Evolutionary conservation across 2,329 filamentous ascomycete species (phyloP).

Genomic region (Pleurostoma richardsiae): DNA sequence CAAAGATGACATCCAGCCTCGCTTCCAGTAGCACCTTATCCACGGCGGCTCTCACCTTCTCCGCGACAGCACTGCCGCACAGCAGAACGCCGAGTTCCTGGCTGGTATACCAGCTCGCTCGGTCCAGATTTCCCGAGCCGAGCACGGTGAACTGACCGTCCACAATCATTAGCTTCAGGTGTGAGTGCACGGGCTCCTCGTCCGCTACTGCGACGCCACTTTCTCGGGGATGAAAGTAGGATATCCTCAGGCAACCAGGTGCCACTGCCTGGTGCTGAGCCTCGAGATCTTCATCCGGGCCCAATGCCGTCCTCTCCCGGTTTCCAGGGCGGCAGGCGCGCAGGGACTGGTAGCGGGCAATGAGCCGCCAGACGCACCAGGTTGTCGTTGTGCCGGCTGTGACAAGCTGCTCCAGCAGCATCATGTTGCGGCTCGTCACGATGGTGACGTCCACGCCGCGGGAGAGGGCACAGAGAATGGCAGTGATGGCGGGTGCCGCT

Average conservation of each 20-base stretch:
- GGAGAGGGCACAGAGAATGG: slow-evolving; percentile 53
- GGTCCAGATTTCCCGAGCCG: slow-evolving; percentile 79
- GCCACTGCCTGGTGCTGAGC: slow-evolving; percentile 23
- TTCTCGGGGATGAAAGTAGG: slow-evolving; percentile 45
- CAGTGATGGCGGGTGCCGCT: slow-evolving; percentile 55
- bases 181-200: slow-evolving; percentile 65
- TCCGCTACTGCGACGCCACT: slow-evolving; percentile 14
- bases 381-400: slow-evolving; percentile 72
- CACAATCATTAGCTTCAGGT: slow-evolving; percentile 73
- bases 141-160: slow-evolving; percentile 64
- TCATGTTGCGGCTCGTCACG: slow-evolving; percentile 64
- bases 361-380: slow-evolving; percentile 55
- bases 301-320: slow-evolving; percentile 6
- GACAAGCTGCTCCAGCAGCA: slow-evolving; percentile 75
- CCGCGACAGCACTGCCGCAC: slow-evolving; percentile 27
- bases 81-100: slow-evolving; percentile 72
- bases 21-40: slow-evolving; percentile 6
- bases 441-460: slow-evolving; percentile 66
- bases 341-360: slow-evolving; percentile 42
- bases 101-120: slow-evolving; percentile 82
- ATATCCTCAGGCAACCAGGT: slow-evolving; percentile 49
- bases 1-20: neutral
- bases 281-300: slow-evolving; percentile 31
- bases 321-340: slow-evolving; percentile 15
- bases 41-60: slow-evolving; percentile 12